Percentiles rank a stretch among this genome's conserved stretches.
These are phyloP conservation scores for Glycyrrhiza uralensis DNA, from an alignment of 306 rosid genomes.

Conservation along the genomic window DNA sequence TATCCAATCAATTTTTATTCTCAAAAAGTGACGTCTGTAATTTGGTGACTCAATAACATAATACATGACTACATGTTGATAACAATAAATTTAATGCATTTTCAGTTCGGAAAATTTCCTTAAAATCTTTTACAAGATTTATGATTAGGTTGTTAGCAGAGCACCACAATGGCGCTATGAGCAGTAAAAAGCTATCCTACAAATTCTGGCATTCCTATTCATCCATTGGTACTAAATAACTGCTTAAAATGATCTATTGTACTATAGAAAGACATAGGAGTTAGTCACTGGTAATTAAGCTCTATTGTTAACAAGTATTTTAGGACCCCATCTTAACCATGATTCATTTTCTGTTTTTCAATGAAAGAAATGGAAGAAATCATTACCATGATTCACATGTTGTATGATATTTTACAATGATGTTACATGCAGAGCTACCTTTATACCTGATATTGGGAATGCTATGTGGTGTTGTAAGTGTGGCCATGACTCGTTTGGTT, in stretches of 20 bases:
- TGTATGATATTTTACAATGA: conserved; percentile 28
- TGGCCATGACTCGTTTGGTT: conserved; percentile 78
- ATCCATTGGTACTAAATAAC: neutral
- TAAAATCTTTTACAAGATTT: neutral
- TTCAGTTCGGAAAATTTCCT: neutral
- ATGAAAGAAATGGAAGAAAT: neutral
- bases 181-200: neutral
- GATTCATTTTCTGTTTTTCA: neutral
- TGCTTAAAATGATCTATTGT: neutral
- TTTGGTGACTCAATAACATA: neutral
- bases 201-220: too few species aligned
- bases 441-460: conserved; percentile 95
- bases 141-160: neutral
- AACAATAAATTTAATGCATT: neutral
- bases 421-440: conserved; percentile 81
- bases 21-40: neutral
- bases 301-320: neutral
- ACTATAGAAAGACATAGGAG: neutral
- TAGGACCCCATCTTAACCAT: neutral
- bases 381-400: neutral
- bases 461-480: conserved; percentile 97
- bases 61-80: neutral
- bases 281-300: neutral
- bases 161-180: neutral
- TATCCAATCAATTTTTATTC: neutral